A percentile compares a stretch with the other conserved stretches of the same genome.
phyloP scores from a whole-genome alignment of 2,329 filamentous ascomycete genomes.

The Fusarium anguioides region DNA sequence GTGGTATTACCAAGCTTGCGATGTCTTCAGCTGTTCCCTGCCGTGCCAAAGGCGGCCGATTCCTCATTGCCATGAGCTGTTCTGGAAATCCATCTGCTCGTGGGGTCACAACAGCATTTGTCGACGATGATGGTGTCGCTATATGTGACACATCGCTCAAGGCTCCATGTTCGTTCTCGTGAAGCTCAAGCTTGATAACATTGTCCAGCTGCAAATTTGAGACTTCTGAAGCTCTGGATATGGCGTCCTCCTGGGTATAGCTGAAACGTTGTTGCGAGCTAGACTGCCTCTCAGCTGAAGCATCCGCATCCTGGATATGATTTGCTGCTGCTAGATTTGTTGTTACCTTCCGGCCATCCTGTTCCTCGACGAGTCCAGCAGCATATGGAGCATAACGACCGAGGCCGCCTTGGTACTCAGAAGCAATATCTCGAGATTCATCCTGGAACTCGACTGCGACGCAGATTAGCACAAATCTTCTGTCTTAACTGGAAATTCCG shows the following conservation, averaged over 20 bases:
- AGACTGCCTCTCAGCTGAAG: background rate
- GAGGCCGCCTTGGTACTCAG: constrained; percentile 85
- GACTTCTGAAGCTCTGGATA: background rate
- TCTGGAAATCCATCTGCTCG: constrained; percentile 20
- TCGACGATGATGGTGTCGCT: constrained; percentile 41
- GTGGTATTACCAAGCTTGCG: constrained; percentile 53
- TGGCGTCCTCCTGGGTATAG: background rate
- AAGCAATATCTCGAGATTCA: constrained; percentile 89
- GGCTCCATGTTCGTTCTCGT: constrained; percentile 6
- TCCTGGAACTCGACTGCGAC: constrained; percentile 79
- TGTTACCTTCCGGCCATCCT: background rate
- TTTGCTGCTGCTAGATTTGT: background rate
- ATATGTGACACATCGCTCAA: constrained; percentile 41
- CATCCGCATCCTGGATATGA: background rate
- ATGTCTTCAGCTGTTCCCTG: constrained; percentile 54
- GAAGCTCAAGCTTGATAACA: constrained; percentile 3
- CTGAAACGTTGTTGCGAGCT: background rate
- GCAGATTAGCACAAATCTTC: constrained; percentile 16
- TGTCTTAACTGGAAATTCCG: background rate
- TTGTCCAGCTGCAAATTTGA: background rate
- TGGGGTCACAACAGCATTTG: constrained; percentile 28
- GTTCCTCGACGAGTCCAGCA: background rate
- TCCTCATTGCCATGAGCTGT: constrained; percentile 24
- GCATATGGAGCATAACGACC: constrained; percentile 71
- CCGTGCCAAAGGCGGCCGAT: constrained; percentile 12